Evolutionary conservation across 306 rosid genomes (phyloP).

Genomic region (Potentilla sterilis): DNA sequence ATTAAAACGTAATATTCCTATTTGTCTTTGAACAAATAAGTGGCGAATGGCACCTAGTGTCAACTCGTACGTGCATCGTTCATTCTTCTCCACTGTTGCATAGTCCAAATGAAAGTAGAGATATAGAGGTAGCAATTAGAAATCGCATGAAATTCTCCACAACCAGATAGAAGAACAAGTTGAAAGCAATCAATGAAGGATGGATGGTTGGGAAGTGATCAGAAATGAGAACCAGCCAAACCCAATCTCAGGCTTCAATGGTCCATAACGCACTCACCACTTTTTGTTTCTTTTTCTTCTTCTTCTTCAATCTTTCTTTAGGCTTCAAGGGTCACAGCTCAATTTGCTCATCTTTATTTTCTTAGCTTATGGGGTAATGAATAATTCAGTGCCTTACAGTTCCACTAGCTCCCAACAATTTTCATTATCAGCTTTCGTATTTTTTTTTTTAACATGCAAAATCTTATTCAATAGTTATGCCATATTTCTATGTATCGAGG

Average conservation of each 20-base stretch:
- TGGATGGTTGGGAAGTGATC: background rate
- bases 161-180: background rate
- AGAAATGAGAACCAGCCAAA: conserved; percentile 9
- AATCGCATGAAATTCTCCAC: background rate
- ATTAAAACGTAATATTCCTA: background rate
- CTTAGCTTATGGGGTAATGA: no score
- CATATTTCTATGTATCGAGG: no score
- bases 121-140: no score
- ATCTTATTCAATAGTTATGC: no score
- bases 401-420: no score
- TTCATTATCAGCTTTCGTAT: no score
- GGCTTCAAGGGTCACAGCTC: no score
- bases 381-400: no score
- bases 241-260: conserved; percentile 12
- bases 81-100: background rate
- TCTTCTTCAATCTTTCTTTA: no score
- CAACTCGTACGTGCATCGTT: background rate
- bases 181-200: background rate
- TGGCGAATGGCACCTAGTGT: background rate
- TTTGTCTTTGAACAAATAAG: background rate
- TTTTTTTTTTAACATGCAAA: no score
- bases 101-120: no score
- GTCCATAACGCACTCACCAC: background rate
- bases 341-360: no score
- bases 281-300: background rate